phyloP scores from a whole-genome alignment of 2,329 filamentous ascomycete species.

The Macroventuria anomochaeta region DNA sequence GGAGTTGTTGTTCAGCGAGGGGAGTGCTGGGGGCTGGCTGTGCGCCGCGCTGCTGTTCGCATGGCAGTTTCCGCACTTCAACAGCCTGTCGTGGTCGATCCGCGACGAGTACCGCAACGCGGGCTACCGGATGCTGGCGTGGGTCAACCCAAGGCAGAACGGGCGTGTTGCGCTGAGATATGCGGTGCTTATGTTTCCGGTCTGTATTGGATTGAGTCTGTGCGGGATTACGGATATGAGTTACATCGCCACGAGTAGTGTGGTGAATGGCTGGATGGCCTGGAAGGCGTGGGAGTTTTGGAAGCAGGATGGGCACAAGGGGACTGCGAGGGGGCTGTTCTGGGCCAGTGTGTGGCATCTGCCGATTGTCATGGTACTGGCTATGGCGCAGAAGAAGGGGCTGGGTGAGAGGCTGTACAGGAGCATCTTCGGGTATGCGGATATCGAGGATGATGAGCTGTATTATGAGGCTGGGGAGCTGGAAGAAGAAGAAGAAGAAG shows the following conservation, averaged over 20 bases:
- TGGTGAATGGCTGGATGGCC: conserved; percentile 85
- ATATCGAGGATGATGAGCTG: conserved; percentile 41
- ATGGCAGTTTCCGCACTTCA: conserved; percentile 99
- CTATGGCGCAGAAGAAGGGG: conserved; percentile 91
- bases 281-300: conserved; percentile 83
- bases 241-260: conserved; percentile 79
- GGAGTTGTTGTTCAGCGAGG: conserved; percentile 75
- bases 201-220: conserved; percentile 81
- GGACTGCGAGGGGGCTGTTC: conserved; percentile 83
- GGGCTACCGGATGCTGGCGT: conserved; percentile 76
- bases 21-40: conserved; percentile 83
- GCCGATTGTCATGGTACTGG: conserved; percentile 85
- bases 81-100: conserved; percentile 87
- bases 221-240: conserved; percentile 83
- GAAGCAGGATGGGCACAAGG: conserved; percentile 76
- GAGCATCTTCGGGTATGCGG: conserved; percentile 41
- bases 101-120: conserved; percentile 83
- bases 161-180: conserved; percentile 88
- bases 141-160: conserved; percentile 86
- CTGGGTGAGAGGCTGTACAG: conserved; percentile 43
- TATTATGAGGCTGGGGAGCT: conserved; percentile 44
- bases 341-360: conserved; percentile 99
- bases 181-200: conserved; percentile 81
- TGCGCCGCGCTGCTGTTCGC: conserved; percentile 83
- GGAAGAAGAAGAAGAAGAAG: too few relatives aligned